Conservation (phyloP, 345 rosid genomes). For the Salix udensis region DNA sequence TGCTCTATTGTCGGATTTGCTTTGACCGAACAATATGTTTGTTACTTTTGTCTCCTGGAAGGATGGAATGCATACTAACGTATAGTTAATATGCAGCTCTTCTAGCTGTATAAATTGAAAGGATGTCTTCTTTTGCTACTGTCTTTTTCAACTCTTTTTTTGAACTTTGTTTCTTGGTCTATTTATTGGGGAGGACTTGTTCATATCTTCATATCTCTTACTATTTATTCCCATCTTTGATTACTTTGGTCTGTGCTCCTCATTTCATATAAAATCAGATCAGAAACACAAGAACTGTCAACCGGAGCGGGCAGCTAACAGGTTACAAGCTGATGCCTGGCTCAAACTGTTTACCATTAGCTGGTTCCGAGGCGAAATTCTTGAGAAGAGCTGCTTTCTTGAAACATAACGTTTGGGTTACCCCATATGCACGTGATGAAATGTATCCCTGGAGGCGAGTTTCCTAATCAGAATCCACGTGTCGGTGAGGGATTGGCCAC, state of each 20-base stretch:
- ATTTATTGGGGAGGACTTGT: no score
- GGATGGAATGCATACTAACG: background rate
- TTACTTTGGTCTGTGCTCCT: background rate
- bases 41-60: background rate
- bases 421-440: conserved; percentile 62
- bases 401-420: conserved; percentile 89
- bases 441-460: conserved; percentile 93
- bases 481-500: conserved; percentile 79
- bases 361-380: conserved; percentile 81
- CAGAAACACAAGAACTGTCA: conserved; percentile 84
- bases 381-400: conserved; percentile 85
- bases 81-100: background rate
- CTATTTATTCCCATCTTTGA: background rate
- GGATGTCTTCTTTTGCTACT: background rate
- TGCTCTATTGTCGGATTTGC: background rate
- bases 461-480: conserved; percentile 93
- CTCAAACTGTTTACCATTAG: conserved; percentile 80
- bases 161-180: no score
- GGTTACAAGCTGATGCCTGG: conserved; percentile 89
- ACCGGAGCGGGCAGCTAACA: conserved; percentile 83
- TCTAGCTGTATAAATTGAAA: background rate
- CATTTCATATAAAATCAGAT: conserved; percentile 36
- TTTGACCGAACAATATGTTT: background rate
- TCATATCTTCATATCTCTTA: background rate
- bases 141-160: background rate